phyloP scores from a whole-genome alignment of 306 rosid genomes.

The Lagenaria siceraria region DNA sequence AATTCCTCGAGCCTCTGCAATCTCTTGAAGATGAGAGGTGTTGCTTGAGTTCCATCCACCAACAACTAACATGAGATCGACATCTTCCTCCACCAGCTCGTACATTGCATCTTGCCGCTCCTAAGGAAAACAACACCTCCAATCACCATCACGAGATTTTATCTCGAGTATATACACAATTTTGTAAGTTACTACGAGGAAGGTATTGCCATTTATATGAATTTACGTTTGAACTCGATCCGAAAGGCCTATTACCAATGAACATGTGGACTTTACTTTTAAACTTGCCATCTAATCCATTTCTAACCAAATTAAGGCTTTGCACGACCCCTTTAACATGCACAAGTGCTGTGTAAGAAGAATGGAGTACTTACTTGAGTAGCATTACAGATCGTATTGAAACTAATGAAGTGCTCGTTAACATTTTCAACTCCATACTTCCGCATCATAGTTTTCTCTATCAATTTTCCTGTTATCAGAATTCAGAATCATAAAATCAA shows the following conservation, averaged over 20 bases:
- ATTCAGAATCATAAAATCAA: background rate
- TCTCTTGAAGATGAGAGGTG: slow-evolving; percentile 94
- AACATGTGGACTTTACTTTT: background rate
- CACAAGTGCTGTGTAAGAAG: background rate
- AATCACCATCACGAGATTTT: background rate
- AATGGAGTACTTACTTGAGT: slow-evolving; percentile 47
- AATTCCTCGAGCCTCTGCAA: slow-evolving; percentile 79
- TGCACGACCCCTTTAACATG: background rate
- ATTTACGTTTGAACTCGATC: background rate
- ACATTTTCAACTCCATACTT: slow-evolving; percentile 67
- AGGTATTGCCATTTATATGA: background rate
- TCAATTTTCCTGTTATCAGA: slow-evolving; percentile 57
- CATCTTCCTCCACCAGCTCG: slow-evolving; percentile 61
- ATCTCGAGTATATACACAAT: background rate
- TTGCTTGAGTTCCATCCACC: slow-evolving; percentile 99
- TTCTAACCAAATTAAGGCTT: background rate
- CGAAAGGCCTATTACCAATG: background rate
- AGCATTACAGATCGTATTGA: slow-evolving; percentile 94
- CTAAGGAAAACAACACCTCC: slow-evolving; percentile 15
- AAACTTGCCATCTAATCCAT: background rate
- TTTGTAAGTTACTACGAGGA: background rate
- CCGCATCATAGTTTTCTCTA: slow-evolving; percentile 77
- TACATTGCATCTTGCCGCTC: slow-evolving; percentile 98
- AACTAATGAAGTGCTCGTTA: slow-evolving; percentile 73
- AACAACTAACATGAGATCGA: slow-evolving; percentile 73